A percentile compares a stretch with the other conserved stretches of the same genome.
These are phyloP conservation scores for Lentinula sp. DNA, from an alignment of 768 basidiomycete species.

Conservation along the genomic window DNA sequence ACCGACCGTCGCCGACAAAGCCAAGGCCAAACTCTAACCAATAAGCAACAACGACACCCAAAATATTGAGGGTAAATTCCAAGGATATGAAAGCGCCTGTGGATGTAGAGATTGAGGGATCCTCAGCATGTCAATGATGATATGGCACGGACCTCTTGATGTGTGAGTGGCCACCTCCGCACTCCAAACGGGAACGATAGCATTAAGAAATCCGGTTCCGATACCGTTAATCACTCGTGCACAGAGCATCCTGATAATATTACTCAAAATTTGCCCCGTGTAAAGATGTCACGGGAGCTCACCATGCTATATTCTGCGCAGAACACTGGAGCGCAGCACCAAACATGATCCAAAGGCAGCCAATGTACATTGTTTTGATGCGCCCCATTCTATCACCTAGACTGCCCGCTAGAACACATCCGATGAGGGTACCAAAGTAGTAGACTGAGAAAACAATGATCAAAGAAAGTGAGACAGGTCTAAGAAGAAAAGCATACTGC, in stretches of 20 bases:
- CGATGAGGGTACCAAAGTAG: slow-evolving; percentile 36
- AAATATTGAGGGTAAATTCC: slow-evolving; percentile 35
- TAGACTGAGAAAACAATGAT: slow-evolving; percentile 20
- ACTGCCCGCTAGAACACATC: slow-evolving; percentile 33
- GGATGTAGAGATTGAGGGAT: not conserved
- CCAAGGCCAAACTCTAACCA: slow-evolving; percentile 41
- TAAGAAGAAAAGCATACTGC: slow-evolving; percentile 19
- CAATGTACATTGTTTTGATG: slow-evolving; percentile 33
- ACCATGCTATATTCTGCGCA: slow-evolving; percentile 37
- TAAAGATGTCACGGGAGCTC: slow-evolving; percentile 4
- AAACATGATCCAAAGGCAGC: slow-evolving; percentile 32
- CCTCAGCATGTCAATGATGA: too few relatives aligned
- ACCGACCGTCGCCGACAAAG: slow-evolving; percentile 35
- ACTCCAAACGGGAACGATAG: slow-evolving; percentile 39
- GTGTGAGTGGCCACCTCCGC: slow-evolving; percentile 40
- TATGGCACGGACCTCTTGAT: slow-evolving; percentile 21
- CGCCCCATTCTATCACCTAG: slow-evolving; percentile 35
- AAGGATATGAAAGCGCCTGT: slow-evolving; percentile 36
- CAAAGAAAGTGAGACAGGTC: not conserved
- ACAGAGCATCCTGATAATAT: slow-evolving; percentile 34
- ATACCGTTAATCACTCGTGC: slow-evolving; percentile 39
- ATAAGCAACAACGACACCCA: slow-evolving; percentile 39
- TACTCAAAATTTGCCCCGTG: not conserved
- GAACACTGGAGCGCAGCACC: slow-evolving; percentile 37
- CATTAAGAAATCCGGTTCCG: slow-evolving; percentile 37